These are phyloP conservation scores for Xerocomus spinulosus DNA, from an alignment of 768 basidiomycete genomes.

Conservation along the genomic window DNA sequence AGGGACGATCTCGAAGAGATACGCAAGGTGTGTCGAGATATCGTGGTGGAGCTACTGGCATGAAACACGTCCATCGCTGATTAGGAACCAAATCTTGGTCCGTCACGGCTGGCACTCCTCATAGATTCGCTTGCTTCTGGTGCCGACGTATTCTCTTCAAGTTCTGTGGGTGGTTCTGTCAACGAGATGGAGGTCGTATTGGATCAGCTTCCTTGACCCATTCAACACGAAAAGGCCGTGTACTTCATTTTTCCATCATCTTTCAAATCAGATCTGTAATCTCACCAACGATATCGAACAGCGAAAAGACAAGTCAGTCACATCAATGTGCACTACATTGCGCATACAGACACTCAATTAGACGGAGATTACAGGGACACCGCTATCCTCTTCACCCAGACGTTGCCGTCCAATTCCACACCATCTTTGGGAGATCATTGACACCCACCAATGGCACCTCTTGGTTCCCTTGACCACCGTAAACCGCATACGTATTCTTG, in stretches of 20 bases:
- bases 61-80: neutral
- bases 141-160: constrained; percentile 62
- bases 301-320: too few relatives aligned
- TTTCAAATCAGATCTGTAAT: neutral
- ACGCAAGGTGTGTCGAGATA: constrained; percentile 52
- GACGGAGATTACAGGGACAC: too few relatives aligned
- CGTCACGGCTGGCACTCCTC: constrained; percentile 63
- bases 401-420: constrained; percentile 20
- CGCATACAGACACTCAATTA: too few relatives aligned
- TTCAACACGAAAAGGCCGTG: too few relatives aligned
- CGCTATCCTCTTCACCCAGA: too few relatives aligned
- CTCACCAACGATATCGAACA: neutral
- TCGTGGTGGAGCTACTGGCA: neutral
- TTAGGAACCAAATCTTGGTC: constrained; percentile 64
- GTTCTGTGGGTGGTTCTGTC: constrained; percentile 29
- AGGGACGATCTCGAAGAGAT: constrained; percentile 80
- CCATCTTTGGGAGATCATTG: constrained; percentile 12
- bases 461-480: constrained; percentile 5
- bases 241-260: neutral
- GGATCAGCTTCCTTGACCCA: constrained; percentile 27
- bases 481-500: constrained; percentile 10
- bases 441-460: constrained; percentile 12
- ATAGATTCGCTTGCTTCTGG: constrained; percentile 82
- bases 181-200: constrained; percentile 79
- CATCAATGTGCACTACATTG: too few relatives aligned